A percentile compares a stretch with the other conserved stretches of the same genome.
phyloP scores from a whole-genome alignment of 495 filamentous ascomycete species.

The Acidomyces sp. region DNA sequence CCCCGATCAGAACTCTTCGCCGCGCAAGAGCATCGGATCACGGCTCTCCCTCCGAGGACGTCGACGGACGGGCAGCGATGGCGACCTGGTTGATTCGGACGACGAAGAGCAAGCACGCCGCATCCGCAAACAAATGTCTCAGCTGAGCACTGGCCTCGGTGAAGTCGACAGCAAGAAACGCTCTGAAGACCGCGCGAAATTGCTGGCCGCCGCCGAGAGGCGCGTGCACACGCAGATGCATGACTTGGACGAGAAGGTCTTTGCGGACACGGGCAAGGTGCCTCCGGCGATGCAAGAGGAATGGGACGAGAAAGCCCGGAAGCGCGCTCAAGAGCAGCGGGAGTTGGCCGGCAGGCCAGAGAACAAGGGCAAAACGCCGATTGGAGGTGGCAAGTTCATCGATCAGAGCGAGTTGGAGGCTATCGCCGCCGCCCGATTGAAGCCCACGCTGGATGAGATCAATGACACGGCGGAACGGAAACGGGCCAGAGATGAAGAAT shows the following conservation, averaged over 20 bases:
- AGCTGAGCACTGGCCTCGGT: conserved; percentile 53
- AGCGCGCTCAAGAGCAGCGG: conserved; percentile 52
- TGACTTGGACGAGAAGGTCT: conserved; percentile 66
- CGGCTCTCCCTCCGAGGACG: conserved; percentile 45
- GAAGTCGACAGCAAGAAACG: conserved; percentile 64
- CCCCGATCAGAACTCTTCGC: conserved; percentile 30
- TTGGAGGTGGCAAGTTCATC: conserved; percentile 71
- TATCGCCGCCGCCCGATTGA: conserved; percentile 66
- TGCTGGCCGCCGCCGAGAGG: conserved; percentile 68
- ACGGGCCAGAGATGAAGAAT: conserved; percentile 44
- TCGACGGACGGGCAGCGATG: conserved; percentile 57
- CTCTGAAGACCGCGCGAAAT: conserved; percentile 52
- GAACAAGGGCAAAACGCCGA: conserved; percentile 53
- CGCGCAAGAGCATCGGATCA: conserved; percentile 23
- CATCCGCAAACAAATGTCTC: conserved; percentile 68
- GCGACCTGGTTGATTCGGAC: conserved; percentile 39
- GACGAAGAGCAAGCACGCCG: conserved; percentile 56
- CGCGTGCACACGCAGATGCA: conserved; percentile 70
- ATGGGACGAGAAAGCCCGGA: conserved; percentile 64
- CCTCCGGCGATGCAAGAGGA: conserved; percentile 53
- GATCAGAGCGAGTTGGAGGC: conserved; percentile 66
- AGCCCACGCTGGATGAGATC: conserved; percentile 85
- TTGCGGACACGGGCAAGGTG: conserved; percentile 63
- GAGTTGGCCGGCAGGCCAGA: conserved; percentile 35
- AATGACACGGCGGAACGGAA: conserved; percentile 58